Conservation (phyloP, 2,329 filamentous ascomycete species). For the Penicillium digitatum region DNA sequence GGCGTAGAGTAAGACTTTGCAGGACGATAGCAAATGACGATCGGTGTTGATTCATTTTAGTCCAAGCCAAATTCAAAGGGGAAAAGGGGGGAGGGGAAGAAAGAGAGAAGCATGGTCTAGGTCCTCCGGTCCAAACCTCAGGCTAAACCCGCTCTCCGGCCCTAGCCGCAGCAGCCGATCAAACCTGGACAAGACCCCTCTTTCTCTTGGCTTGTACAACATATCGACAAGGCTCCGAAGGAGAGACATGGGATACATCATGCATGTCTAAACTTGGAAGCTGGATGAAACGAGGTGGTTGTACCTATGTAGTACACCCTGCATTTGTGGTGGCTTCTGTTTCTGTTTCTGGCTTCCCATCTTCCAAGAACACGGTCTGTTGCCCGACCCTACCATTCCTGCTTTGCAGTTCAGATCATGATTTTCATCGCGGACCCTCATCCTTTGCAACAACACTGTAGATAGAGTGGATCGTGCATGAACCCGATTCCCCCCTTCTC, state of each 20-base stretch:
- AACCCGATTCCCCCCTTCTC: background rate
- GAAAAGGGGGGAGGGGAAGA: background rate
- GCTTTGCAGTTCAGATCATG: background rate
- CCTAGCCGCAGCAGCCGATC: slow-evolving; percentile 7
- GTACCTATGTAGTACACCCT: background rate
- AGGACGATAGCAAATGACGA: background rate
- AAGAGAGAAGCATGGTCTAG: background rate
- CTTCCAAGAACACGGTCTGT: background rate
- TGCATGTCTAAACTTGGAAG: slow-evolving; percentile 5
- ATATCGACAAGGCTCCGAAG: background rate
- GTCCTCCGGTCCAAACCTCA: background rate
- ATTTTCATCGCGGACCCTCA: background rate
- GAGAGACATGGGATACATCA: background rate
- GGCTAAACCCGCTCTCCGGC: background rate
- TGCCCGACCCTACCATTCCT: background rate
- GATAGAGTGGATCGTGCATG: slow-evolving; percentile 1
- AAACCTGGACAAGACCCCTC: background rate
- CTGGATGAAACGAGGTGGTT: background rate
- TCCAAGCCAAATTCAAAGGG: background rate
- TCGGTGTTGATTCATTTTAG: background rate
- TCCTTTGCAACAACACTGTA: background rate
- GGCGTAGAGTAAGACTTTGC: background rate
- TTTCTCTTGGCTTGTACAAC: background rate
- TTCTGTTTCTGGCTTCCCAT: background rate
- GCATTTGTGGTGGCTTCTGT: background rate